A percentile compares a stretch with the other conserved stretches of the same genome.
Conservation (phyloP, 805 yeast genomes). For the Sugiyamaella floridensis region DNA sequence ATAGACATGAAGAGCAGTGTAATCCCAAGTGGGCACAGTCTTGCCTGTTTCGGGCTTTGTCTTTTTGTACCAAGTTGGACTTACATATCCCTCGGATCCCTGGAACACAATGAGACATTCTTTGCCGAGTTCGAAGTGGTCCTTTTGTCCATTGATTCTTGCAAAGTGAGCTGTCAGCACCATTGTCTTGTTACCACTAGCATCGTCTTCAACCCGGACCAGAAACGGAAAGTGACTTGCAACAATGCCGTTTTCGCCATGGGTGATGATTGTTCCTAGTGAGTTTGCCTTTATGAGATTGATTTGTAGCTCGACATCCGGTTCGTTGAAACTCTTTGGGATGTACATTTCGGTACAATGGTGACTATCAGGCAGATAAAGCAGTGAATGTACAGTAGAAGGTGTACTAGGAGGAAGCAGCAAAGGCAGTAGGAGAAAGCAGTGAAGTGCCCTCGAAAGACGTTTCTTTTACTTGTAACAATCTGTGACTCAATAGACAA, state of each 20-base stretch:
- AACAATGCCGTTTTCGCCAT: slow-evolving; percentile 34
- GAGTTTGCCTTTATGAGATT: slow-evolving; percentile 43
- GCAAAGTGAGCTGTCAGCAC: slow-evolving; percentile 50
- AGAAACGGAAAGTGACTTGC: slow-evolving; percentile 56
- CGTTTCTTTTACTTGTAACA: too few species aligned
- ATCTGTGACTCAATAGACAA: too few species aligned
- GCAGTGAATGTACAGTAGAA: background rate
- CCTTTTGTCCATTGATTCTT: slow-evolving; percentile 43
- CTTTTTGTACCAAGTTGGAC: slow-evolving; percentile 53
- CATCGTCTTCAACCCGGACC: slow-evolving; percentile 34
- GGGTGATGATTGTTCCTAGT: slow-evolving; percentile 39
- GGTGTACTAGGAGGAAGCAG: background rate
- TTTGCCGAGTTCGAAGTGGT: slow-evolving; percentile 26
- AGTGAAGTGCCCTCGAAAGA: background rate
- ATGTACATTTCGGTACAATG: too few species aligned
- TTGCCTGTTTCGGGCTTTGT: slow-evolving; percentile 50
- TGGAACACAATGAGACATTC: slow-evolving; percentile 48
- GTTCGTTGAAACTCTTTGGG: slow-evolving; percentile 8
- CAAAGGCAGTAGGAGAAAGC: background rate
- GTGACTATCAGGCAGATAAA: too few species aligned
- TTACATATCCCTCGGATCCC: slow-evolving; percentile 42
- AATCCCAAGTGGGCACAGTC: slow-evolving; percentile 68
- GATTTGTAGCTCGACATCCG: slow-evolving; percentile 10
- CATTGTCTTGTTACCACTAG: slow-evolving; percentile 2
- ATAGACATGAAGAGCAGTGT: slow-evolving; percentile 48